Evolutionary conservation across 2,329 filamentous ascomycete genomes (phyloP), one percentile per base, ranked within the genome.

Genomic region (Harringtonia aguacate): DNA sequence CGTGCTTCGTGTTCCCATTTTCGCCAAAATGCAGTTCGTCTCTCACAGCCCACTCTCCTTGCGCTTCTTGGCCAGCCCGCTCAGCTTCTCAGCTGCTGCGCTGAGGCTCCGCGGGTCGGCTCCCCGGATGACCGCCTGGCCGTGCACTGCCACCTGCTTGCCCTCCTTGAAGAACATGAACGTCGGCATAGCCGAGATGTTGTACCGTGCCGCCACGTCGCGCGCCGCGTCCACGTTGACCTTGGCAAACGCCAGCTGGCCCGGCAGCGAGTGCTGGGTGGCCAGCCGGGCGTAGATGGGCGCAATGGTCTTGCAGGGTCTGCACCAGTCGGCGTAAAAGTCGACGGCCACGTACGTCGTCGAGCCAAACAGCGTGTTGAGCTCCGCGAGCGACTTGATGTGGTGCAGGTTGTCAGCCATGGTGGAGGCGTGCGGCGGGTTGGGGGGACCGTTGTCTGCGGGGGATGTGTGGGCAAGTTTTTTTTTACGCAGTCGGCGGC

Each of bases 81-180:
- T 36, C 7, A 51, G 44, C 48, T 46, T 50, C 14, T 31, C 39
- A 8, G 45, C 48, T 8, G 55, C 38, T 3, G 42, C 35, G 2
- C 33, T 43, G 36, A 57, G 40, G 12, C 28, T 33, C 5, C 29
- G 18, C 61, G 46, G 45, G 31, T 54, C 51, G 21, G 51, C 52
- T 42, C 52, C 52, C n/a, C 48, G 48, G 39, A 53, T 41, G 39
- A 46, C 34, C 17, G 30, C 28, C n/a, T 40, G 18, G 14, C 40
- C 43, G 30, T 39, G 63, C 33, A 67, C 64, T 9, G 58, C 60
- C 36, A 66, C 61, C 49, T 63, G 60, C 56, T 68, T 62, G 42
- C 72, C 72, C 33, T 75, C 65, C 60, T 73, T 68, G 61, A 79
- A 77, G 61, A 77, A 71, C 58, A 73, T 62, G 56, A 79, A 77